Evolutionary conservation across 352 stramenopile genomes (phyloP).

Genomic region (Phytophthora nicotianae): DNA sequence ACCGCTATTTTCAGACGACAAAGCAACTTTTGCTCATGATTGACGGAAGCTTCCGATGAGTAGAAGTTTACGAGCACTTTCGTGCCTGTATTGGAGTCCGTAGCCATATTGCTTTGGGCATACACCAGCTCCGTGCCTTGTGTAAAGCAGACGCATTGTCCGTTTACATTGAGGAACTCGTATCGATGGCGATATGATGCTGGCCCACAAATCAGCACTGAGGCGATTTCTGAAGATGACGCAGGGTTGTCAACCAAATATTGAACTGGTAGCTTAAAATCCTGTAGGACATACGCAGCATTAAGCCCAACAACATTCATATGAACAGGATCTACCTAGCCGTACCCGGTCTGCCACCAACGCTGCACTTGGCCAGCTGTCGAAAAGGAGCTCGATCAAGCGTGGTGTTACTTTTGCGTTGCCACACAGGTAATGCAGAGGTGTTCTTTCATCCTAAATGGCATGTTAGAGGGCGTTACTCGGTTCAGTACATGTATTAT

Average conservation of each 20-base stretch:
- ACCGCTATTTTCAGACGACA: constrained; percentile 49
- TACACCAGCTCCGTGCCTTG: constrained; percentile 45
- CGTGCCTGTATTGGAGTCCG: constrained; percentile 55
- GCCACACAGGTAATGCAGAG: constrained; percentile 67
- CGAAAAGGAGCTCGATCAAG: constrained; percentile 72
- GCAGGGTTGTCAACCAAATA: constrained; percentile 72
- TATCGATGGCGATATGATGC: constrained; percentile 74
- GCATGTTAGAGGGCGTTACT: not conserved
- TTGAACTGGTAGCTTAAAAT: constrained; percentile 72
- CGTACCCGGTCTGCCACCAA: constrained; percentile 58
- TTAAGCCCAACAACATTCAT: not conserved
- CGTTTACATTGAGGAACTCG: constrained; percentile 52
- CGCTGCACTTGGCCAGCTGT: constrained; percentile 63
- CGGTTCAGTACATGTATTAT: not conserved
- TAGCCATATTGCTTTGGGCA: constrained; percentile 53
- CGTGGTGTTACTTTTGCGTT: constrained; percentile 56
- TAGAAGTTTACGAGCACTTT: constrained; percentile 74
- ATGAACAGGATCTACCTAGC: not conserved
- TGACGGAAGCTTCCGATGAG: constrained; percentile 34
- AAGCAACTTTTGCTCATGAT: constrained; percentile 52
- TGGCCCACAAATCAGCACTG: constrained; percentile 60
- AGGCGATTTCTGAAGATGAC: constrained; percentile 49
- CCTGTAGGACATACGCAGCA: constrained; percentile 28
- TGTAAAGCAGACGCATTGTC: constrained; percentile 40
- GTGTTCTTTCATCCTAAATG: constrained; percentile 55